Evolutionary conservation across 345 rosid species (phyloP).

Genomic region (Barbarea vulgaris): DNA sequence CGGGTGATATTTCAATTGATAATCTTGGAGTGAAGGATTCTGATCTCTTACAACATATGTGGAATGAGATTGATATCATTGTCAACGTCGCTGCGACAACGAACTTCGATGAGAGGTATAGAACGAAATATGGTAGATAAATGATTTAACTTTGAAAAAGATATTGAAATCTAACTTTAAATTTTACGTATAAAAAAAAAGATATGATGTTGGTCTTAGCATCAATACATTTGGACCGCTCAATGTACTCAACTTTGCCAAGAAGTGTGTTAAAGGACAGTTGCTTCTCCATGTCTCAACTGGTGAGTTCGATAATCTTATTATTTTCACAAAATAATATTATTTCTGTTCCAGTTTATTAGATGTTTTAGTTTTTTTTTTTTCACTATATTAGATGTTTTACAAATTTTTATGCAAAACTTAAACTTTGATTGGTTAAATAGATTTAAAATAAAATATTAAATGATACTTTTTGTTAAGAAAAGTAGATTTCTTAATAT

Average conservation of each 20-base stretch:
- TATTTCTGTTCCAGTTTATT: too few species aligned
- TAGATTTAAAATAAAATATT: too few species aligned
- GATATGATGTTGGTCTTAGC: slow-evolving; percentile 65
- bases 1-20: slow-evolving; percentile 57
- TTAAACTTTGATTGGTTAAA: too few species aligned
- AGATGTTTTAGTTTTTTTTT: too few species aligned
- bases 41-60: slow-evolving; percentile 48
- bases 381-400: too few species aligned
- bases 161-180: not conserved
- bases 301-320: slow-evolving; percentile 13
- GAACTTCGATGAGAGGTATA: slow-evolving; percentile 76
- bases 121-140: not conserved
- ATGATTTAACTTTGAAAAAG: not conserved
- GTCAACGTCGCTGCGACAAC: slow-evolving; percentile 77
- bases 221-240: slow-evolving; percentile 66
- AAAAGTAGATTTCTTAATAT: too few species aligned
- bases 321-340: not conserved
- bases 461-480: too few species aligned
- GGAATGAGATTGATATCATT: slow-evolving; percentile 51
- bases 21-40: slow-evolving; percentile 53
- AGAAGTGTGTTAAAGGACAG: slow-evolving; percentile 51
- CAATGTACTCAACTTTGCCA: slow-evolving; percentile 57
- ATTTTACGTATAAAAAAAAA: slow-evolving; percentile 11
- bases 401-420: too few species aligned
- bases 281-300: slow-evolving; percentile 52